These are phyloP conservation scores for Chaetomiaceae sp. DNA, from an alignment of 2,329 filamentous ascomycete genomes.

Conservation along the genomic window DNA sequence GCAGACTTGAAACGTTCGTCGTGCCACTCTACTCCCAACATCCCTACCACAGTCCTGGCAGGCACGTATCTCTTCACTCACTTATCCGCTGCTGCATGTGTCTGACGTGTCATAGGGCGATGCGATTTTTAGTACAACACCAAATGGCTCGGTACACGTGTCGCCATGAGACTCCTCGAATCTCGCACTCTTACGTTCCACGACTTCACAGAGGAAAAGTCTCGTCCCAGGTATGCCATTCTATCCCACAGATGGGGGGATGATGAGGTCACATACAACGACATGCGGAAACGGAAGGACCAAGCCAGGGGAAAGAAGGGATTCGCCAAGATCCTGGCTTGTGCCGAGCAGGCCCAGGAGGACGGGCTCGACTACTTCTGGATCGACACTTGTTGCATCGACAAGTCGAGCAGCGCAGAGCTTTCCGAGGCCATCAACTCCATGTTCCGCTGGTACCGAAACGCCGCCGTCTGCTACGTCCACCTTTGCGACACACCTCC, in stretches of 20 bases:
- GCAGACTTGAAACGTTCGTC: too few species aligned
- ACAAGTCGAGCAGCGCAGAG: constrained; percentile 17
- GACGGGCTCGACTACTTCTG: constrained; percentile 18
- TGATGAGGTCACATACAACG: constrained; percentile 12
- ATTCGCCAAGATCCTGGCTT: constrained; percentile 16
- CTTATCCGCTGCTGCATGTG: too few species aligned
- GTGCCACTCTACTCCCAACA: too few species aligned
- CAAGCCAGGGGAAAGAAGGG: neutral
- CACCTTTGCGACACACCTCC: neutral
- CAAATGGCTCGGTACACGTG: too few species aligned
- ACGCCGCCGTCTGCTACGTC: constrained; percentile 10
- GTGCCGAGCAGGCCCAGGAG: constrained; percentile 9
- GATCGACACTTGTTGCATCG: constrained; percentile 25
- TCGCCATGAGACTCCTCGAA: too few species aligned
- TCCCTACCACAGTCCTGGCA: too few species aligned
- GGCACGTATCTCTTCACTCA: too few species aligned
- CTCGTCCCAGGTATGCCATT: constrained; percentile 13
- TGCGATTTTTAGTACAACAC: too few species aligned
- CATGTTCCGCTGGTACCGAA: constrained; percentile 15
- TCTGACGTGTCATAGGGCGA: too few species aligned
- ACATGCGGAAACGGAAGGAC: neutral
- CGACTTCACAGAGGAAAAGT: too few species aligned
- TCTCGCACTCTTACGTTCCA: too few species aligned
- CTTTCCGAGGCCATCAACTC: constrained; percentile 18
- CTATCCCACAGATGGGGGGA: constrained; percentile 17